A percentile compares a stretch with the other conserved stretches of the same genome.
Evolutionary conservation across 1,139 yeast species (phyloP).

Genomic region (Suhomyces choctaworum): DNA sequence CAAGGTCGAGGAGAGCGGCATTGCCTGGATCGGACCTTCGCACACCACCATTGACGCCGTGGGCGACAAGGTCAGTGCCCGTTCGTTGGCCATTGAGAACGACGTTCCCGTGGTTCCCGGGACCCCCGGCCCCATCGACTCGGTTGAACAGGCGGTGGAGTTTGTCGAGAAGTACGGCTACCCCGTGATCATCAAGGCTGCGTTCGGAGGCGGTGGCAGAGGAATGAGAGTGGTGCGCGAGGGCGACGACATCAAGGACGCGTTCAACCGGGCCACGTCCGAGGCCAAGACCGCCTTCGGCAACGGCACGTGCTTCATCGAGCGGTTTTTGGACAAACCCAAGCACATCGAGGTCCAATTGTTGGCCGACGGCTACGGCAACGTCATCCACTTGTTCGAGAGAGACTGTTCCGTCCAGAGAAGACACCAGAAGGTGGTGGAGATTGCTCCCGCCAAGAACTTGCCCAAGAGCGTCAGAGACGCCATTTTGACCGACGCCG

Average conservation of each 20-base stretch:
- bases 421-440: conserved; percentile 98
- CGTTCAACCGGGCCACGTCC: conserved; percentile 88
- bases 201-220: conserved; percentile 99
- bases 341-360: conserved; percentile 98
- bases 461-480: conserved; percentile 80
- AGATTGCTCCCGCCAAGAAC: conserved; percentile 98
- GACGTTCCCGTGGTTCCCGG: conserved; percentile 97
- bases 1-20: conserved; percentile 87
- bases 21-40: conserved; percentile 96
- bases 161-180: conserved; percentile 84
- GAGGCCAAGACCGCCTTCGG: conserved; percentile 96
- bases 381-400: conserved; percentile 92
- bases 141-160: conserved; percentile 70
- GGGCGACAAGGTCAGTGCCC: conserved; percentile 96
- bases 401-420: conserved; percentile 99
- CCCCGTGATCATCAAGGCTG: conserved; percentile 98
- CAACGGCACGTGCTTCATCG: conserved; percentile 97
- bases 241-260: conserved; percentile 91
- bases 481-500: conserved; percentile 92
- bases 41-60: conserved; percentile 89
- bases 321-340: conserved; percentile 91
- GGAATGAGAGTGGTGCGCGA: conserved; percentile 99
- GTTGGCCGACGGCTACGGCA: conserved; percentile 91
- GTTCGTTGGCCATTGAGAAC: conserved; percentile 78
- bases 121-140: conserved; percentile 93